These are phyloP conservation scores for Hibiscus trionum DNA, from an alignment of 345 rosid genomes.

Conservation along the genomic window DNA sequence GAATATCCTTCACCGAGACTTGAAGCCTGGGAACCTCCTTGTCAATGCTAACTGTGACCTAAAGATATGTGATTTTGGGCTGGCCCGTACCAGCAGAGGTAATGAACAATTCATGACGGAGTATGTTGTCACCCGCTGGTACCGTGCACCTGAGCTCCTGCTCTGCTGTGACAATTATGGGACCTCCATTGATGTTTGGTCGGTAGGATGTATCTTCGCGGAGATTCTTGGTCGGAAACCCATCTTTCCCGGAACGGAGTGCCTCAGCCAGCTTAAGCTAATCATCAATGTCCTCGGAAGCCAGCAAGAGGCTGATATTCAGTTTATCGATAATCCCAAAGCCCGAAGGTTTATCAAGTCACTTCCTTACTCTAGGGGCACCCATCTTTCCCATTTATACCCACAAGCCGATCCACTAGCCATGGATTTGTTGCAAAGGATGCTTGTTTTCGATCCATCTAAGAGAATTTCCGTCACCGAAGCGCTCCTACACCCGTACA, in stretches of 20 bases:
- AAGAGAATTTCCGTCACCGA: constrained; percentile 64
- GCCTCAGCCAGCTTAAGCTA: constrained; percentile 72
- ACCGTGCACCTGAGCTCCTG: constrained; percentile 77
- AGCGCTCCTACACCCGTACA: constrained; percentile 79
- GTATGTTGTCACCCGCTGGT: constrained; percentile 90
- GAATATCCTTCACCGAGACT: constrained; percentile 79
- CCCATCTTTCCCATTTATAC: constrained; percentile 43
- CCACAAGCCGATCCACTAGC: constrained; percentile 42
- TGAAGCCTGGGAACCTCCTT: constrained; percentile 86
- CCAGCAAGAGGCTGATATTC: constrained; percentile 47
- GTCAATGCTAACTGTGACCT: constrained; percentile 74
- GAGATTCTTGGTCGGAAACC: neutral
- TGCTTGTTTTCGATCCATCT: constrained; percentile 55
- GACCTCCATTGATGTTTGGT: neutral
- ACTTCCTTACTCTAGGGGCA: constrained; percentile 56
- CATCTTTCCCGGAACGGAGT: constrained; percentile 22
- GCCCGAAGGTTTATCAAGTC: constrained; percentile 57
- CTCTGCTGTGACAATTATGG: neutral
- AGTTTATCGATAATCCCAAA: constrained; percentile 23
- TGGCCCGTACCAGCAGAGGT: constrained; percentile 65
- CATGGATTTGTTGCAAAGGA: neutral
- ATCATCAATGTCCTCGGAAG: constrained; percentile 72
- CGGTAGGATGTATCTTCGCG: neutral
- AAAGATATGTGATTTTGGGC: constrained; percentile 83
- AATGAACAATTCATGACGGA: constrained; percentile 78